Base-by-base conservation (phyloP, 257 asterid species). In the Dorcoceras hygrometricum region DNA sequence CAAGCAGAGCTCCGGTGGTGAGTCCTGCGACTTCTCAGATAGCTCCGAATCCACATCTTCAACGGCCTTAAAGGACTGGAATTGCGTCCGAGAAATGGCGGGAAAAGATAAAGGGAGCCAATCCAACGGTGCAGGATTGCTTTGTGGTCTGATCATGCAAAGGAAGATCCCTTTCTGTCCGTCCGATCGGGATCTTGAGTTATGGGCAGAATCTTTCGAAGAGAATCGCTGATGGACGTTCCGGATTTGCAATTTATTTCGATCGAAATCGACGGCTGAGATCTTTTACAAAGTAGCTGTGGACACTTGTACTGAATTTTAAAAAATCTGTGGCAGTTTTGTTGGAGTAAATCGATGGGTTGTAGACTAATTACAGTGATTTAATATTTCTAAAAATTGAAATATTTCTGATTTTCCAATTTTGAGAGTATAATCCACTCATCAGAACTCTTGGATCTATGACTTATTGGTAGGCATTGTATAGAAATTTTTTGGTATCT, bases 111-210 rank as follows among this genome's bases (percentile, higher is more conserved):
- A 81, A 48, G 87, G 66, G 34, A 55, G 56, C 11, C 80, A 80
- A 75, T 70, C 88, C 0, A 72, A 72, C 77, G 86, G 84, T 57
- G 83, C 82, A 23, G 88, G 89, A 25, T 54, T 78, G 85, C 81
- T 90, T 18, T 90, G 97, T 57, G 96, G 99, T 6, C 71, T 88
- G 73, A 22, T 81, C 82, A 66, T 73, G 68, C 89, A 87, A 78
- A 82, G 78, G 79, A 86, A 73, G 86, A 73, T 81, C 3, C 86
- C 82, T 14, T 75, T 79, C 46, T 80, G 87, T 71, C 84, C 89
- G 83, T 84, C 89, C 3, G 83, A 77, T 79, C 88, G 73, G 75
- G 82, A 85, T 80, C 81, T 80, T 23, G 74, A 75, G 60, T 62
- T 66, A 59, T 84, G 92, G 88, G 78, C 63, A 2, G 80, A 83